These are phyloP conservation scores for Rhinocladiella mackenziei DNA, from an alignment of 2,329 filamentous ascomycete genomes.

Conservation along the genomic window DNA sequence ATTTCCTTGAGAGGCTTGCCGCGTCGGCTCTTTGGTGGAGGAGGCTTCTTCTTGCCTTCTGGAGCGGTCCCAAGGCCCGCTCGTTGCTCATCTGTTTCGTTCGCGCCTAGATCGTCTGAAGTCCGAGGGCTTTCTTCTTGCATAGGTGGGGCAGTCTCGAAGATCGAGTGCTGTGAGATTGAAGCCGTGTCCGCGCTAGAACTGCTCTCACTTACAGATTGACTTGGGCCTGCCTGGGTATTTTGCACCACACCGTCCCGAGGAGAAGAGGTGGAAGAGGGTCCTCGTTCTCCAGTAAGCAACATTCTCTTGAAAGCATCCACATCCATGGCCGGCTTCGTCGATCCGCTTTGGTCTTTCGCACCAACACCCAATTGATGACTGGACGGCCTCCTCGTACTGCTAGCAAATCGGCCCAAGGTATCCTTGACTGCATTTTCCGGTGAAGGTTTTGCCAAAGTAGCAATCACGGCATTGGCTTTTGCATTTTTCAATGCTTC, in stretches of 20 bases:
- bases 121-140: constrained; percentile 53
- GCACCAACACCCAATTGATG: background rate
- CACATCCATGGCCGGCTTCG: constrained; percentile 60
- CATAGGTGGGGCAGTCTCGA: constrained; percentile 48
- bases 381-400: constrained; percentile 9
- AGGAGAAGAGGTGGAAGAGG: constrained; percentile 25
- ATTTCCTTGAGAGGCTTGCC: constrained; percentile 64
- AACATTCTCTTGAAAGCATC: constrained; percentile 73
- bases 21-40: constrained; percentile 72
- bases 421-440: constrained; percentile 25
- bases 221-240: constrained; percentile 27
- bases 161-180: constrained; percentile 56
- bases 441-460: background rate
- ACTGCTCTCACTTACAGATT: constrained; percentile 38
- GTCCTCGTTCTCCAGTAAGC: constrained; percentile 63
- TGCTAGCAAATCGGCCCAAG: constrained; percentile 26
- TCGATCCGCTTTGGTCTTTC: constrained; percentile 22
- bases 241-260: constrained; percentile 23
- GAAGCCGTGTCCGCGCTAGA: constrained; percentile 59
- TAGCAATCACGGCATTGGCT: constrained; percentile 22
- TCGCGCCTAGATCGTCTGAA: constrained; percentile 55
- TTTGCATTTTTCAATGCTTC: constrained; percentile 30
- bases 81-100: constrained; percentile 50
- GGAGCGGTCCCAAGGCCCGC: constrained; percentile 36
- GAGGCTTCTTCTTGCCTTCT: constrained; percentile 60